Conservation (phyloP, 1,139 yeast genomes). For the Meyerozyma carpophila region DNA sequence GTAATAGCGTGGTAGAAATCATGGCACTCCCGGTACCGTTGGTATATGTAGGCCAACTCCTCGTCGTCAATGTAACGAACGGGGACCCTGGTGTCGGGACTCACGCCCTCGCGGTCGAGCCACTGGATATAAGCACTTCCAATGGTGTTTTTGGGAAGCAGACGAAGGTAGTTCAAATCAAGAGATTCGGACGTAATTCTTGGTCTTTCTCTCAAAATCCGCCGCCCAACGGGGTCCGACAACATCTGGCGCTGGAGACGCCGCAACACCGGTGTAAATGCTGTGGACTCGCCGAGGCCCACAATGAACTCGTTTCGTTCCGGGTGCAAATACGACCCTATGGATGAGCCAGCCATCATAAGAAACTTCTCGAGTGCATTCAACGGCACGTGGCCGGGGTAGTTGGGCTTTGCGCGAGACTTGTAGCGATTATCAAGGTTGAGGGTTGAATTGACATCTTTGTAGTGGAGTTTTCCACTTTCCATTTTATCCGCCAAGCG, state of each 20-base stretch:
- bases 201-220: conserved; percentile 73
- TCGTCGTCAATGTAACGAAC: conserved; percentile 86
- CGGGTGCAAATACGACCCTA: conserved; percentile 84
- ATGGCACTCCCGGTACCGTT: conserved; percentile 92
- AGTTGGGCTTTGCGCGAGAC: conserved; percentile 42
- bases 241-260: conserved; percentile 70
- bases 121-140: conserved; percentile 77
- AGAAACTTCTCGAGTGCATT: conserved; percentile 56
- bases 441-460: conserved; percentile 28
- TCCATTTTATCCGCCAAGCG: conserved; percentile 56
- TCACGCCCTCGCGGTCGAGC: conserved; percentile 83
- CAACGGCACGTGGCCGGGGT: conserved; percentile 81
- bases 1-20: conserved; percentile 94
- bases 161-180: conserved; percentile 54
- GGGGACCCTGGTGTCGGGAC: conserved; percentile 89
- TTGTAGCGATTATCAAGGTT: conserved; percentile 26
- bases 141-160: conserved; percentile 64
- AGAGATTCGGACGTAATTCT: conserved; percentile 72
- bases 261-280: conserved; percentile 61
- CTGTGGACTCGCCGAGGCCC: conserved; percentile 93
- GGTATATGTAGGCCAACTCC: conserved; percentile 85
- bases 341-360: conserved; percentile 68
- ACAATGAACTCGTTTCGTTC: conserved; percentile 76
- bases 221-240: conserved; percentile 67
- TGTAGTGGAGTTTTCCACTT: conserved; percentile 45